Evolutionary conservation across 345 rosid species (phyloP), one percentile per base, ranked within the genome.

Genomic region (Eucalyptus pauciflora): DNA sequence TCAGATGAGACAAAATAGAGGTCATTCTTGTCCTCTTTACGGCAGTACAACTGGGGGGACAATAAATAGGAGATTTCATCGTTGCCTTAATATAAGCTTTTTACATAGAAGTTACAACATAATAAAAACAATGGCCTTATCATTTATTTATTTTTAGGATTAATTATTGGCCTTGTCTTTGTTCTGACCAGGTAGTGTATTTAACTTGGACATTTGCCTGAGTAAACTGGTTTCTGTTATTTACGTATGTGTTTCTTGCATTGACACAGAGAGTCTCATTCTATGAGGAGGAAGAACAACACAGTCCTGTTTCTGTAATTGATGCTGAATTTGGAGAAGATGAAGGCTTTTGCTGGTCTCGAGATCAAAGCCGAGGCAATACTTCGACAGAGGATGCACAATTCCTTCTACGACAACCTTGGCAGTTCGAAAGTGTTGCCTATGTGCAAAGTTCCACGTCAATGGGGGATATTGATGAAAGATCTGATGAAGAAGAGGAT

Each of bases 281-380:
- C 58, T 88, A 86, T 89, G 94, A 93, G 88, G 91, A 91, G 83
- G 76, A 90, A 76, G 94, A 94, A 45, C 94, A 90, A 20, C 89
- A 85, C 41, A 94, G 94, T 88, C 97, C 98, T 13, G 88, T 94
- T 89, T 94, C 96, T 7, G 95, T 92, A 29, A 90, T 93, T 79
- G 95, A 94, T 86, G 90, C 91, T 41, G 91, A 91, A 64, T 91
- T 89, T 48, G 93, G 91, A 81, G 95, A 92, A 90, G 91, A 93
- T 56, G 94, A 91, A 33, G 93, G 90, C 88, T 88, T 89, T 41
- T 91, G 92, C 43, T 91, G 94, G 41, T 93, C 93, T 79, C 89
- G 90, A 86, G 60, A 90, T 88, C 94, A 89, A 91, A 92, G 89
- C 90, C 94, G 91, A 90, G 92, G 90, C 85, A 80, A 90, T 62